These are phyloP conservation scores for Penicillium antarcticum DNA, from an alignment of 495 filamentous ascomycete species.

Conservation along the genomic window DNA sequence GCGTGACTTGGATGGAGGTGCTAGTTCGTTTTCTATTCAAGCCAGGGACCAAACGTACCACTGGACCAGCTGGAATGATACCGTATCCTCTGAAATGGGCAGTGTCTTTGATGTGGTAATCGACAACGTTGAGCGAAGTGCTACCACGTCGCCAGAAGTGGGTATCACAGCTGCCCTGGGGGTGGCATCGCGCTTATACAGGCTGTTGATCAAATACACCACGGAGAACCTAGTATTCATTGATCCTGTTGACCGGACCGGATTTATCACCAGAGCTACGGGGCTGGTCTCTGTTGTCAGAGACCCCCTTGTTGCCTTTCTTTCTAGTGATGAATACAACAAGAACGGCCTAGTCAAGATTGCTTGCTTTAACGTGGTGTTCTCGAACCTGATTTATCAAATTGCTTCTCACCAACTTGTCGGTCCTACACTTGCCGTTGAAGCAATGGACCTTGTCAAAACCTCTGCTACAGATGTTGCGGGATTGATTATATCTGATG, in stretches of 20 bases:
- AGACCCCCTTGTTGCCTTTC: constrained; percentile 23
- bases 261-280: constrained; percentile 33
- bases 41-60: constrained; percentile 49
- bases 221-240: constrained; percentile 49
- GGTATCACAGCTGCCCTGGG: neutral
- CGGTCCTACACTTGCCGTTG: constrained; percentile 13
- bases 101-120: constrained; percentile 52
- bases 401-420: constrained; percentile 39
- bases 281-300: constrained; percentile 26
- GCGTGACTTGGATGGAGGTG: constrained; percentile 31
- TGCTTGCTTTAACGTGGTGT: constrained; percentile 32
- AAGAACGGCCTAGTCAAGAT: constrained; percentile 20
- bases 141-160: neutral
- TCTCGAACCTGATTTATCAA: constrained; percentile 42
- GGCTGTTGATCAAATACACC: constrained; percentile 45
- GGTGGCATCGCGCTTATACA: constrained; percentile 17
- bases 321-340: constrained; percentile 14
- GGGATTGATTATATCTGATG: constrained; percentile 34
- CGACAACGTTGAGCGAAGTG: constrained; percentile 19
- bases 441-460: constrained; percentile 29
- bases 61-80: constrained; percentile 72
- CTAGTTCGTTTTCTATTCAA: constrained; percentile 31
- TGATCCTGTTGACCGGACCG: constrained; percentile 46
- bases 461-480: constrained; percentile 28
- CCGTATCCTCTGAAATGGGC: constrained; percentile 64